Percentiles rank a stretch among this genome's conserved stretches.
Evolutionary conservation across 805 yeast genomes (phyloP).

Genomic region (Teunomyces gatunensis): DNA sequence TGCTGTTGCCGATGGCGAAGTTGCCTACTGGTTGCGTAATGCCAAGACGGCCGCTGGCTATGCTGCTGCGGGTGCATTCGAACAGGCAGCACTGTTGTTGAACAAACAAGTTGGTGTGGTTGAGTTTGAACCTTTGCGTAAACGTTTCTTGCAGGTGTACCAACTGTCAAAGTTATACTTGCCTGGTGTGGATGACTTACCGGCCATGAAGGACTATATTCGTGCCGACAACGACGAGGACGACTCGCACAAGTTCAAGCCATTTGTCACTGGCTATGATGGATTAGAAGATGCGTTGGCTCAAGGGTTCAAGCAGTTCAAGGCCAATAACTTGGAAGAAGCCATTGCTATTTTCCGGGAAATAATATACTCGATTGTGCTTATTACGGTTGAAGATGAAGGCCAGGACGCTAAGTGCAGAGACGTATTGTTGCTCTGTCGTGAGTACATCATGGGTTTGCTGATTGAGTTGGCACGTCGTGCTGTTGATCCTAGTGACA

Average conservation of each 20-base stretch:
- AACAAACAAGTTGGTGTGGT: constrained; percentile 86
- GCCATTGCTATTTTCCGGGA: constrained; percentile 80
- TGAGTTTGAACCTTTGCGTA: constrained; percentile 82
- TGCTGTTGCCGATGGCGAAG: constrained; percentile 51
- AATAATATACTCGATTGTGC: constrained; percentile 71
- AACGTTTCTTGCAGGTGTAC: constrained; percentile 80
- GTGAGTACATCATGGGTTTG: constrained; percentile 88
- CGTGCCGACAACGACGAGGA: constrained; percentile 63
- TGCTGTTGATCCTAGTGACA: constrained; percentile 62
- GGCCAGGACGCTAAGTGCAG: constrained; percentile 76
- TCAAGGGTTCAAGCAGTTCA: constrained; percentile 79
- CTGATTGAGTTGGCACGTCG: constrained; percentile 91
- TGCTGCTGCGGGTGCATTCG: constrained; percentile 95
- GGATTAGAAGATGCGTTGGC: constrained; percentile 57
- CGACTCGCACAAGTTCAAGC: constrained; percentile 46
- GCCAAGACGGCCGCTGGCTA: constrained; percentile 89
- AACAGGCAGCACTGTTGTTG: constrained; percentile 89
- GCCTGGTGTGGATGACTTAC: constrained; percentile 71
- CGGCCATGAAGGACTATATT: constrained; percentile 66
- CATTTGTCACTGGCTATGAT: constrained; percentile 74
- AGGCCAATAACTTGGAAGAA: constrained; percentile 75
- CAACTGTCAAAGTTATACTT: constrained; percentile 73
- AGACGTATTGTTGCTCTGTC: constrained; percentile 69
- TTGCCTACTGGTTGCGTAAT: constrained; percentile 80
- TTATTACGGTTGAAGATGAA: constrained; percentile 66